Base-by-base conservation (phyloP, 192 early-diverging fungal genomes). In the Coemansia aciculifera region DNA sequence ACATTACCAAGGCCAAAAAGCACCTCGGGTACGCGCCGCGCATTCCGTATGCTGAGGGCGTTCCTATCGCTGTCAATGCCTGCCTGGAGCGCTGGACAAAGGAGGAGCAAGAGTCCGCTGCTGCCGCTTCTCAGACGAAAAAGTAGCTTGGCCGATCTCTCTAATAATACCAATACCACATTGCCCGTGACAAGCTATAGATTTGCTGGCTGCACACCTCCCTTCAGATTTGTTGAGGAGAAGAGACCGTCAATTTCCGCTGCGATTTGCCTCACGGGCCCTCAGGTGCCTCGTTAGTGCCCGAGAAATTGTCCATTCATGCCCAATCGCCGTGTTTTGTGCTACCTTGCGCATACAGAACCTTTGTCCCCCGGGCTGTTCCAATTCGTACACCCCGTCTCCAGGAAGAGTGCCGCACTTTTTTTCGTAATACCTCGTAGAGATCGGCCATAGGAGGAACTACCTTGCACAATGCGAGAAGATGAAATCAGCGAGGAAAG, bases 1-100 rank as follows among this genome's bases (percentile, higher is more conserved):
- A 94, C 76, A 94, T 95, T 69, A 76, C 73, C 43, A 96, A 95
- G 83, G 95, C 96, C 43, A 91, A 88, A 72, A 87, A 78, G 62
- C 36, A 79, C 15, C 73, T 92, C 36, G 89, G 89, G 2, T 92
- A 92, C 78, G 77, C 73, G 64, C 89, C 91, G 8, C 72, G 84
- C 24, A 73, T 89, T 0, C 54, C 74, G 0, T 67, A 87, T 40
- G 82, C 82, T 57, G 87, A 92, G 75, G 91, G 85, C 15, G 70
- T 78, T 2, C 74, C 73, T 24, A 73, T 79, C 59, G 82, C 82
- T 17, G 82, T 84, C 38, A 56, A 71, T 9, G 74, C 82, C 17
- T 84, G 77, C n/a, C 46, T 84, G 43, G 82, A 75, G 32, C 62
- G 70, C 48, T 83, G 81, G 81, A 64, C 69, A 31, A 71, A 61